phyloP scores from a whole-genome alignment of 163 green algal genomes.

The Chloroidium sp. region DNA sequence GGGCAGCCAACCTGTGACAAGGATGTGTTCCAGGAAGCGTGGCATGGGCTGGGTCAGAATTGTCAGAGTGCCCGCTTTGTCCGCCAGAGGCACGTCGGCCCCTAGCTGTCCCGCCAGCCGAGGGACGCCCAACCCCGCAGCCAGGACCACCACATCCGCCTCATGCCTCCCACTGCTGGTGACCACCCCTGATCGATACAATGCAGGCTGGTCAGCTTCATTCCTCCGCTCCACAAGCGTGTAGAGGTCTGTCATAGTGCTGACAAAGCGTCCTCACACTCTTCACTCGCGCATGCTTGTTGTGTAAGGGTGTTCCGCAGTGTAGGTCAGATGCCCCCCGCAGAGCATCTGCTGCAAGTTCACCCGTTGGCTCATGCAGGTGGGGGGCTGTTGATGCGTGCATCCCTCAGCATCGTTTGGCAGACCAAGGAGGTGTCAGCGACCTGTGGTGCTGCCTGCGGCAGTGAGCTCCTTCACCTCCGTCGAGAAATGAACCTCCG shows the following conservation, averaged over 20 bases:
- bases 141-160: constrained; percentile 11
- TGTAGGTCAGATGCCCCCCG: too few relatives aligned
- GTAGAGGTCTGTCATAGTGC: neutral
- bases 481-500: too few relatives aligned
- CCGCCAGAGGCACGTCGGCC: constrained; percentile 4
- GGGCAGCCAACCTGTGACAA: constrained; percentile 7
- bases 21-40: constrained; percentile 6
- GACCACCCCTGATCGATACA: constrained; percentile 2
- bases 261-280: too few relatives aligned
- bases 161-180: neutral
- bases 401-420: too few relatives aligned
- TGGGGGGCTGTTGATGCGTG: too few relatives aligned
- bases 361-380: too few relatives aligned
- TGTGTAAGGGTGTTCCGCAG: too few relatives aligned
- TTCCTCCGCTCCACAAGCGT: neutral
- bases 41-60: constrained; percentile 5
- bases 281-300: too few relatives aligned
- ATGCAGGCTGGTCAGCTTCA: neutral
- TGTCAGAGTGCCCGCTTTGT: constrained; percentile 9
- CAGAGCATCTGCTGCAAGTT: too few relatives aligned
- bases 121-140: constrained; percentile 6
- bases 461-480: too few relatives aligned
- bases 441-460: too few relatives aligned
- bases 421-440: too few relatives aligned
- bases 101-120: neutral